phyloP scores from a whole-genome alignment of 1,139 yeast genomes.

The Taphrina flavorubra region DNA sequence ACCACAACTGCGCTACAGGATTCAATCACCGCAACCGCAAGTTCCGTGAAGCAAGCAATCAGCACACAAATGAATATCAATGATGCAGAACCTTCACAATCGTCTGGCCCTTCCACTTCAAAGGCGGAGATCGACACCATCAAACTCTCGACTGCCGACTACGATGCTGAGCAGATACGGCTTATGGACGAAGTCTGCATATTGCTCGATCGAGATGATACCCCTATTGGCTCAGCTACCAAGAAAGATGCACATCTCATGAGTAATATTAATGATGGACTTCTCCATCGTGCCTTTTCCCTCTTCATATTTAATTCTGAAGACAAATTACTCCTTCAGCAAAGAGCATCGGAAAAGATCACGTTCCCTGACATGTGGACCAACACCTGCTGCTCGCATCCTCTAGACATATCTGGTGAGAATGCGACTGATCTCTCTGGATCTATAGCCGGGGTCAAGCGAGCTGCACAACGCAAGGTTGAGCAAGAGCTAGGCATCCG shows the following conservation, averaged over 20 bases:
- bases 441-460: conserved; percentile 77
- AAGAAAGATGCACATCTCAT: conserved; percentile 90
- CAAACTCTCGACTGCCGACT: conserved; percentile 66
- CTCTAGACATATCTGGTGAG: conserved; percentile 81
- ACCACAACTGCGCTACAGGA: background rate
- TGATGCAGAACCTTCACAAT: background rate
- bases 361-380: conserved; percentile 95
- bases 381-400: conserved; percentile 98
- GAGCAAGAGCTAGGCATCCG: conserved; percentile 91
- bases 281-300: conserved; percentile 93
- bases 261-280: conserved; percentile 82
- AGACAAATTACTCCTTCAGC: conserved; percentile 80
- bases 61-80: background rate
- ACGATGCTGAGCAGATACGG: conserved; percentile 90
- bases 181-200: conserved; percentile 97
- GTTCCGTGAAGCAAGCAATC: background rate
- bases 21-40: background rate
- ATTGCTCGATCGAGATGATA: conserved; percentile 84
- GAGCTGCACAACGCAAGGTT: conserved; percentile 89
- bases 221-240: conserved; percentile 90
- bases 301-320: conserved; percentile 85
- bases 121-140: conserved; percentile 42
- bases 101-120: background rate
- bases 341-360: conserved; percentile 93
- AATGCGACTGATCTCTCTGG: conserved; percentile 55